Evolutionary conservation across 441 rosid species (phyloP).

Genomic region (Jatropha multifida): DNA sequence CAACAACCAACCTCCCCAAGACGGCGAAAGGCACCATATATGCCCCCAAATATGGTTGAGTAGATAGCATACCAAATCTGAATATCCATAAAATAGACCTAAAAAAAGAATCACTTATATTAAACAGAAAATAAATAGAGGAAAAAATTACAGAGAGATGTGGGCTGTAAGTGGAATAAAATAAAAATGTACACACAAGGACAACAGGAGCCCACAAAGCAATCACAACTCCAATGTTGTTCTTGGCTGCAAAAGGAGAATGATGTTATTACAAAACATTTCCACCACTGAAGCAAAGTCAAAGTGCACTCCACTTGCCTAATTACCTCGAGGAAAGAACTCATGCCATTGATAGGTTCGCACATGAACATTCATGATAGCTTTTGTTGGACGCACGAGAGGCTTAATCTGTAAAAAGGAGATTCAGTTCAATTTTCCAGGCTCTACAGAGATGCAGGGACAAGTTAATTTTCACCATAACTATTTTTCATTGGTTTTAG

Average conservation of each 20-base stretch:
- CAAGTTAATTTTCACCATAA: background rate
- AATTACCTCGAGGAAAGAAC: constrained; percentile 91
- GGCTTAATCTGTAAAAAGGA: constrained; percentile 78
- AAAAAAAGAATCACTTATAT: constrained; percentile 13
- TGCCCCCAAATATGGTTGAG: constrained; percentile 94
- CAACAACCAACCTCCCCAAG: constrained; percentile 99
- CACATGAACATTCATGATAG: constrained; percentile 65
- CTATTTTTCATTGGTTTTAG: constrained; percentile 6
- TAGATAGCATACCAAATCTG: constrained; percentile 99
- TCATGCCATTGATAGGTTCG: constrained; percentile 85
- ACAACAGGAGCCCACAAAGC: constrained; percentile 97
- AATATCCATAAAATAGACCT: constrained; percentile 98
- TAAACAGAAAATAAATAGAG: background rate
- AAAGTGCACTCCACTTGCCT: constrained; percentile 13
- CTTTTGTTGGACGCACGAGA: constrained; percentile 83
- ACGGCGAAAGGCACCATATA: constrained; percentile 96
- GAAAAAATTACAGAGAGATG: background rate
- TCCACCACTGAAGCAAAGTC: background rate
- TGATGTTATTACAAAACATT: constrained; percentile 13
- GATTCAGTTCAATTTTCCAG: background rate
- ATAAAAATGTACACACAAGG: constrained; percentile 49
- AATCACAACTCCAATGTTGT: constrained; percentile 87
- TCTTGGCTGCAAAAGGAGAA: constrained; percentile 72
- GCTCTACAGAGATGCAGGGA: background rate
- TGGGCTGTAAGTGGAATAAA: background rate